Base-by-base conservation (phyloP, 2,329 filamentous ascomycete species). In the Coniochaeta sp. region DNA sequence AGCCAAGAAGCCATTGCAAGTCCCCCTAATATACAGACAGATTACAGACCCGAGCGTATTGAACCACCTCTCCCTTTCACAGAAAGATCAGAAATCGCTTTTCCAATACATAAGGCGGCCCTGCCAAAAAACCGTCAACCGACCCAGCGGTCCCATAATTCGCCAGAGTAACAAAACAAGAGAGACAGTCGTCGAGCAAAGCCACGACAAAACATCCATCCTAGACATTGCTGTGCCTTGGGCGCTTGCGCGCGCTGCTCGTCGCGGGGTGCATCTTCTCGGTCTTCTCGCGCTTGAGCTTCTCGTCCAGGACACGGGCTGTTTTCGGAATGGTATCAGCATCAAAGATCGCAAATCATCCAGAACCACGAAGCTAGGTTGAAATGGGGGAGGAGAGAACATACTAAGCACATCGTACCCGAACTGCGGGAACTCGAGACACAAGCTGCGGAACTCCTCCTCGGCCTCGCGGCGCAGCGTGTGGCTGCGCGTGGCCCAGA, bases 401-500 rank as follows among this genome's bases (percentile, higher is more conserved):
- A 66, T 79, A 91, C 86, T 92, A 62, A 97, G 84, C 60, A 98
- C 90, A 73, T 97, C 93, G 77, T 93, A 97, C 70, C 89, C 89
- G 71, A 97, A 97, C 71, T 96, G 89, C 19, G 93, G 93, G 71
- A 88, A 92, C 75, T 96, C 90, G 72, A 96, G 77, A 76, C 93
- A 96, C 74, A 96, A 85, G 54, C 82, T 74, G 72, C 88, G 86
- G 83, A 96, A 96, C 75, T 96, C 90, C 7, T 85, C 82, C 74
- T 96, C 91, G 40, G 92, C 91, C 74, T 96, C 91, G 74, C 93
- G 83, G 19, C 93, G 88, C 64, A 96, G 78, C 14, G 90, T 87
- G 76, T 95, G 91, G 61, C 84, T 88, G 62, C 90, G 82, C 55
- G 84, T 88, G 6, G 91, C 91, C 92, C 92, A 96, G 79, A 96